Evolutionary conservation across 2,329 filamentous ascomycete species (phyloP), one percentile per base, ranked within the genome.

Genomic region (Diplodia scrobiculata): DNA sequence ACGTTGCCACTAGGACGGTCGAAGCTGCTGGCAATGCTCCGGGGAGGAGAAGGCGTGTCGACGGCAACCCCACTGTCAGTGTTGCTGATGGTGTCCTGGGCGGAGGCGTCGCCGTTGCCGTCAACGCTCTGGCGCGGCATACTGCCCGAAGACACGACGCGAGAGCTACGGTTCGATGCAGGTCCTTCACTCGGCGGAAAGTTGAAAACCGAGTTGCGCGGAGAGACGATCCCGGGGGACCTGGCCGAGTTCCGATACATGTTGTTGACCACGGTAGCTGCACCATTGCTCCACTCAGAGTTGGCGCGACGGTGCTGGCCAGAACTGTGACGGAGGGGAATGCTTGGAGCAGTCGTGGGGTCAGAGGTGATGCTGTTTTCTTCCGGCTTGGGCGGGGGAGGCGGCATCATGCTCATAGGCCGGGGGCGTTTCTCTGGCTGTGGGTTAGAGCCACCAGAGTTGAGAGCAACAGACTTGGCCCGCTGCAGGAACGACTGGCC

Each of bases 201-300:
- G 53, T 78, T 70, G 77, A 81, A 71, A 80, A 78, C 73, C 25
- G 73, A 75, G 71, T 74, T 76, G 64, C 76, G 70, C 2, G 76
- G 73, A 66, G 75, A 75, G 36, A 74, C 74, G 59, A 78, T 69
- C 66, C 76, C 71, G 52, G 75, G 74, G 36, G 86, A 87, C 73
- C 86, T 77, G 70, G 70, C 71, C 51, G 48, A 73, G 10, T 70
- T 70, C 73, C 89, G 89, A 80, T 96, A 96, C 90, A 97, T 96
- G 77, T 93, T 92, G 72, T 91, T 91, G 58, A 97, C 89, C 34
- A 96, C 86, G 67, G 84, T 87, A 7, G 91, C 89, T 9, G 89
- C 90, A 19, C 87, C 88, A 36, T 70, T 71, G 9, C 72, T 73
- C 71, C 79, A 78, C 45, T 83, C 81, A 4, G 79, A 81, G 41